Evolutionary conservation across 495 filamentous ascomycete genomes (phyloP), one percentile per base, ranked within the genome.

Genomic region (Entonaema liquescens): DNA sequence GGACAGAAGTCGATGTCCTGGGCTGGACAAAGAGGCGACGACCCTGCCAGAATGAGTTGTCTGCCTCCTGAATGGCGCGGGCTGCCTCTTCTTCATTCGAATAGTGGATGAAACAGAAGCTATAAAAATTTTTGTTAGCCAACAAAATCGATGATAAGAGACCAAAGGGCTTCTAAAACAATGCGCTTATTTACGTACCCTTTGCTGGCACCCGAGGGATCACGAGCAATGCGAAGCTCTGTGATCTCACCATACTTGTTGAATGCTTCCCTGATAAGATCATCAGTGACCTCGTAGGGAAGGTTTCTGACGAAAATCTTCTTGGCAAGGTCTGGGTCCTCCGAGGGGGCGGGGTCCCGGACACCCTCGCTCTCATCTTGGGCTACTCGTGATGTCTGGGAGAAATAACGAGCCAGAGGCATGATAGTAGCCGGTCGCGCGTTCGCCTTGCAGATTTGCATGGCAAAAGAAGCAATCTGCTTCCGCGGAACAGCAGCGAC

Each of bases 101-200:
- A 77, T 90, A 98, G 57, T 87, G 82, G 38, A 95, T 83, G 79
- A 95, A 97, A 56, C 87, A 93, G 76, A 91, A 97, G 62, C 93
- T 97, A 69, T 66, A 52, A 60, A 59, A 19, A n/a, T n/a, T n/a
- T n/a, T 42, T 17, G 68, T 82, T 42, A 82, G 75, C 66, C 47
- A 63, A 15, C 13, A 7, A 17, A 23, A 35, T 21, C n/a, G 53
- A 35, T 17, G 17, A 29, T 6, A 0, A 35, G 31, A 13, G 11
- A 12, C 15, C 4, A 35, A 57, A 21, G 31, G n/a, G n/a, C n/a
- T 3, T 36, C 13, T 17, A 23, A 21, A 38, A 17, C 29, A 15
- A 36, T 40, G 25, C 49, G n/a, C n/a, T n/a, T n/a, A 40, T 61
- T 50, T 44, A 84, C 90, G 76, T 83, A 96, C 92, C 95, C 95